Conservation (phyloP, 208 protist species). For the Crithidia bombi region DNA sequence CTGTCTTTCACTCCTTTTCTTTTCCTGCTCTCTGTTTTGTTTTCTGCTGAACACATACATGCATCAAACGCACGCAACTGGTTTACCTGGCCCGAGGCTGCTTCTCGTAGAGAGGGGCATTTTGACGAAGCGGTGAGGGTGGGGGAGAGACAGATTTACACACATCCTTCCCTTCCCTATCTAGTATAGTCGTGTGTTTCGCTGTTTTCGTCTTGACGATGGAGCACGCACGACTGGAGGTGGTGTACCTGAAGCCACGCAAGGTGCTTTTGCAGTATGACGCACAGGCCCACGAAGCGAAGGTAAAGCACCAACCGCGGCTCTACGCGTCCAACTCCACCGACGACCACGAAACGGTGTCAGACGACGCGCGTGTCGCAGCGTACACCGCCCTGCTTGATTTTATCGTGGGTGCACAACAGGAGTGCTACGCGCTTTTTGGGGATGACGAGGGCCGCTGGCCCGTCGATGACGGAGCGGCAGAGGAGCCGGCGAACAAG, state of each 20-base stretch:
- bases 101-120: too few species aligned
- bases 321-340: slow-evolving; percentile 24
- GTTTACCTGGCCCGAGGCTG: too few species aligned
- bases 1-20: too few species aligned
- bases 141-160: too few species aligned
- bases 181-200: too few species aligned
- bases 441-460: slow-evolving; percentile 39
- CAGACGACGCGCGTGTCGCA: slow-evolving; percentile 11
- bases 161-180: too few species aligned
- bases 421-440: slow-evolving; percentile 70
- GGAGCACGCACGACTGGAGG: slow-evolving; percentile 32
- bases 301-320: slow-evolving; percentile 29
- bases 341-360: slow-evolving; percentile 20
- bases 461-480: slow-evolving; percentile 21
- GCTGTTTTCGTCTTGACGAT: background rate
- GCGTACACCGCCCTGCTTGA: slow-evolving; percentile 50
- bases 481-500: background rate
- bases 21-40: too few species aligned
- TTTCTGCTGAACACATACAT: too few species aligned
- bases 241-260: slow-evolving; percentile 8
- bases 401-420: slow-evolving; percentile 58
- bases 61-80: too few species aligned
- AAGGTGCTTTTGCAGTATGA: slow-evolving; percentile 31
- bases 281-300: slow-evolving; percentile 19
- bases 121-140: too few species aligned